These are phyloP conservation scores for Silene vulgaris DNA, from an alignment of 179 eudicot species.

Conservation along the genomic window DNA sequence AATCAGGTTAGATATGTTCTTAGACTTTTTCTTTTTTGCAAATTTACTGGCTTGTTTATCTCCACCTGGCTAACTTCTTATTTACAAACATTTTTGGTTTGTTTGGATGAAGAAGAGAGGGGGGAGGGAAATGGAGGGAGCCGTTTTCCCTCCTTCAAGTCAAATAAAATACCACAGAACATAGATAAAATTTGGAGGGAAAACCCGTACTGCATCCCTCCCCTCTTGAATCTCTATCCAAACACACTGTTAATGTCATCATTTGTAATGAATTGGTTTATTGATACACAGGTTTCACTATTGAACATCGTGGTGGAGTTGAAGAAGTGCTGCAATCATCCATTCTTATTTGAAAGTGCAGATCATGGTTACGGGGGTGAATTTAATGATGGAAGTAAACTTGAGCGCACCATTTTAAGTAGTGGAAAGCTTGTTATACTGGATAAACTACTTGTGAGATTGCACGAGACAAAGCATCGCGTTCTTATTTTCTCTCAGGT, in stretches of 20 bases:
- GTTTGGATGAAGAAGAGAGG: not conserved
- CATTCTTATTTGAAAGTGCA: conserved; percentile 98
- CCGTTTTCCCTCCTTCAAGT: too few relatives aligned
- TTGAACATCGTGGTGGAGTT: conserved; percentile 97
- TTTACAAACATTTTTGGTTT: not conserved
- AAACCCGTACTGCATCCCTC: too few relatives aligned
- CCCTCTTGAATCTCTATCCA: not conserved
- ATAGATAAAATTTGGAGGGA: too few relatives aligned
- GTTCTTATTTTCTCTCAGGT: conserved; percentile 99
- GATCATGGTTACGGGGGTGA: conserved; percentile 99
- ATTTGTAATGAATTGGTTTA: not conserved
- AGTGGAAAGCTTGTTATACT: conserved; percentile 97
- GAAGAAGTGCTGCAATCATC: conserved; percentile 99
- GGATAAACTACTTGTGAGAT: conserved; percentile 81
- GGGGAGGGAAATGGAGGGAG: not conserved
- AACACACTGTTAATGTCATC: conserved; percentile 1
- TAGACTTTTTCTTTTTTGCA: not conserved
- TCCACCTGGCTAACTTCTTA: not conserved
- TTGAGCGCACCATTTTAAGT: conserved; percentile 80
- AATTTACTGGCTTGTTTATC: not conserved
- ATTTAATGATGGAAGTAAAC: conserved; percentile 72
- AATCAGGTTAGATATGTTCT: conserved; percentile 64
- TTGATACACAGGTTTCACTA: conserved; percentile 73
- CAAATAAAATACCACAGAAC: too few relatives aligned
- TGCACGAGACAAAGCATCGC: conserved; percentile 96